Conservation (phyloP, 2,329 filamentous ascomycete genomes). For the Phaeosphaeria sp. region DNA sequence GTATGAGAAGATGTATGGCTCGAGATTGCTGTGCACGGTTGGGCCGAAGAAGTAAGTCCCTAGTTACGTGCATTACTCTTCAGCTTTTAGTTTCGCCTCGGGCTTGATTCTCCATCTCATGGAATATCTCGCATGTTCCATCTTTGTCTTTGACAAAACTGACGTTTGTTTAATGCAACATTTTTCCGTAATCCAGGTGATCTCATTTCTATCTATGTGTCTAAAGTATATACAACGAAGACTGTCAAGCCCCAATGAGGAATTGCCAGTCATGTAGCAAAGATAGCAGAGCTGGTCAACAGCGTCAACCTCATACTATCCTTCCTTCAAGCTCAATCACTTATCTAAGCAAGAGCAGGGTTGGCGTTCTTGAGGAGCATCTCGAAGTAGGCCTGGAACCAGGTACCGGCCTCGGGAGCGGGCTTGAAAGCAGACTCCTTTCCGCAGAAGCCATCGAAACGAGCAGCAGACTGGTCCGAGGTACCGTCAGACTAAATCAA, state of each 20-base stretch:
- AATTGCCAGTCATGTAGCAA: background rate
- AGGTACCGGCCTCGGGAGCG: slow-evolving; percentile 72
- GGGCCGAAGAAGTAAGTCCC: background rate
- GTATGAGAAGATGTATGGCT: background rate
- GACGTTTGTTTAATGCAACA: background rate
- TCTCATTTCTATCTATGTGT: background rate
- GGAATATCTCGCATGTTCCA: no score
- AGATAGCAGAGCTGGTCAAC: slow-evolving; percentile 2
- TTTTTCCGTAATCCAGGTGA: background rate
- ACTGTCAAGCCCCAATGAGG: background rate
- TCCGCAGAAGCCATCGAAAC: slow-evolving; percentile 65
- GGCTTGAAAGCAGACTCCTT: slow-evolving; percentile 63
- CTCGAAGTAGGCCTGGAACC: slow-evolving; percentile 62
- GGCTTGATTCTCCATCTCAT: no score
- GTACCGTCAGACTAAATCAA: slow-evolving; percentile 53
- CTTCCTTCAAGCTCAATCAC: background rate
- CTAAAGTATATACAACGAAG: slow-evolving; percentile 2
- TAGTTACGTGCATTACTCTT: no score
- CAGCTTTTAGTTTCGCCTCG: background rate
- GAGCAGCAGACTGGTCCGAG: slow-evolving; percentile 49
- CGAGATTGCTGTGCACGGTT: background rate
- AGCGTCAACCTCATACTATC: background rate
- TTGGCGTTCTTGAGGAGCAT: slow-evolving; percentile 44
- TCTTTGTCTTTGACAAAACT: no score
- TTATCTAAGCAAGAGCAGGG: slow-evolving; percentile 31